A percentile compares a stretch with the other conserved stretches of the same genome.
Conservation (phyloP, 306 rosid species). For the Corylus heterophylla region DNA sequence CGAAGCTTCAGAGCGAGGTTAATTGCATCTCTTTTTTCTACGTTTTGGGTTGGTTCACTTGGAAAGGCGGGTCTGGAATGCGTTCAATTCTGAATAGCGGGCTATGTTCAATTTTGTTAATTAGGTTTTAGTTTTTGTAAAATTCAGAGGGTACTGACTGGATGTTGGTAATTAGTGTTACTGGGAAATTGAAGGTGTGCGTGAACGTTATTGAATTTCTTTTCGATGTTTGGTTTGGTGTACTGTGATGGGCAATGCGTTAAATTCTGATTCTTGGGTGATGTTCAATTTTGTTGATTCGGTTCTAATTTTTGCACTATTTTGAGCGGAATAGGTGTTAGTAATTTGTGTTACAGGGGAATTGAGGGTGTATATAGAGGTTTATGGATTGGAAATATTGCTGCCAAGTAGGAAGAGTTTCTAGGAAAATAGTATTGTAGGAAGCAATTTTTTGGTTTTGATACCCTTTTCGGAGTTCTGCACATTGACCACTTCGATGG, state of each 20-base stretch:
- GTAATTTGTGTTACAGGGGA: neutral
- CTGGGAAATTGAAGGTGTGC: neutral
- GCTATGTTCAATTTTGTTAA: neutral
- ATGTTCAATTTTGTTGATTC: neutral
- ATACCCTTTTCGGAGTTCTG: neutral
- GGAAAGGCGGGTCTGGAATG: neutral
- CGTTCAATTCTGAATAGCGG: neutral
- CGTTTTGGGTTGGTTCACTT: neutral
- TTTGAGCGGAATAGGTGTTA: neutral
- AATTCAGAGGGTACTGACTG: neutral
- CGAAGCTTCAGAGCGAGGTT: constrained; percentile 74
- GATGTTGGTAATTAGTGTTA: neutral
- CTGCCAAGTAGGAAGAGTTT: neutral
- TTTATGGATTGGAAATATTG: neutral
- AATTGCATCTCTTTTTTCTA: constrained; percentile 8
- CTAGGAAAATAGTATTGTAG: too few species aligned
- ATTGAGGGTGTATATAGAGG: neutral
- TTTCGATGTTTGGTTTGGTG: constrained; percentile 5
- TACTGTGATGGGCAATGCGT: neutral
- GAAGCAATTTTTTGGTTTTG: neutral
- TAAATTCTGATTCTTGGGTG: neutral
- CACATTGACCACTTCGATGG: neutral
- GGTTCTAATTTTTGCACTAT: neutral
- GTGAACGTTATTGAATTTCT: constrained; percentile 39
- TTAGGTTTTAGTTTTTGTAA: neutral